A percentile compares a stretch with the other conserved stretches of the same genome.
These are phyloP conservation scores for Dittrichia graveolens DNA, from an alignment of 129 eudicot species.

Conservation along the genomic window DNA sequence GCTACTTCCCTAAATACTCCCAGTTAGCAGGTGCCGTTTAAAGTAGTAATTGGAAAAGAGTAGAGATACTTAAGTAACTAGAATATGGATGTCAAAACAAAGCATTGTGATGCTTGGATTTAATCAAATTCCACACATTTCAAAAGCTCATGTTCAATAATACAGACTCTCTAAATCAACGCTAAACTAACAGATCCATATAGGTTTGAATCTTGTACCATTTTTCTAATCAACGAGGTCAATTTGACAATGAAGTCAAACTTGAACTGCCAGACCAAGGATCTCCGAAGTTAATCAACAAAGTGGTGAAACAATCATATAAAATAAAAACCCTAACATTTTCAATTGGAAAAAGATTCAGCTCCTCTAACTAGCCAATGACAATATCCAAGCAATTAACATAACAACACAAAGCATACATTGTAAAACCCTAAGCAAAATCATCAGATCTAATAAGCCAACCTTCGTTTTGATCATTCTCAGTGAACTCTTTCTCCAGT, in stretches of 20 bases:
- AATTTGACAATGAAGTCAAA: constrained; percentile 33
- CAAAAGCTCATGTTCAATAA: neutral
- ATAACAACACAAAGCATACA: constrained; percentile 1
- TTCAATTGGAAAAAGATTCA: constrained; percentile 7
- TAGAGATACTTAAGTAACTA: no score
- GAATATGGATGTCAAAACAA: neutral
- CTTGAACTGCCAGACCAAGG: constrained; percentile 12
- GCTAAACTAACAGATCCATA: constrained; percentile 11
- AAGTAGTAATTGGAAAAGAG: no score
- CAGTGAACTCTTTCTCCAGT: constrained; percentile 81
- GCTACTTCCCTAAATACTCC: no score
- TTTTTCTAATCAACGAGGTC: constrained; percentile 20
- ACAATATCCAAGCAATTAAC: neutral
- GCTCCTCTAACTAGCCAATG: neutral
- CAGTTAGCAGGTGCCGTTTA: no score
- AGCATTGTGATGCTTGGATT: constrained; percentile 22
- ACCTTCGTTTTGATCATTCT: constrained; percentile 80
- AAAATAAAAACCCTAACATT: constrained; percentile 6
- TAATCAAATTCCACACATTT: constrained; percentile 12
- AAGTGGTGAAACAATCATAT: constrained; percentile 2
- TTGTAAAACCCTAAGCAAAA: constrained; percentile 24
- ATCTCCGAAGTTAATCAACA: constrained; percentile 21
- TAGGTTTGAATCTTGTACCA: constrained; percentile 2
- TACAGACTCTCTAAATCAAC: neutral
- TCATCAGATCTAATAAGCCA: constrained; percentile 46